Conservation (phyloP, 352 stramenopile genomes). For the Pythium oligandrum region DNA sequence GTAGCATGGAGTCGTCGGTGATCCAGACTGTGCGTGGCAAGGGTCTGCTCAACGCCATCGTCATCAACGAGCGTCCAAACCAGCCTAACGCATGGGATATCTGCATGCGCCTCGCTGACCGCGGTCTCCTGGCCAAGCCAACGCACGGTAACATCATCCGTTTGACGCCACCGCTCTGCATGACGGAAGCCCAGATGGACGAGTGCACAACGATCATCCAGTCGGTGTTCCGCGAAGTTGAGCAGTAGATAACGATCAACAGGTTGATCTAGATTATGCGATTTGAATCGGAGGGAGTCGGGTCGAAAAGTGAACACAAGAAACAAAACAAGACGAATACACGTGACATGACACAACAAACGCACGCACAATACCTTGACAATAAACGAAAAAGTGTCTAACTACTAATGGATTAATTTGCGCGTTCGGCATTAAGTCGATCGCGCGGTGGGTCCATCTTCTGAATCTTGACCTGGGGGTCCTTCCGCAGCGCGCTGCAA, state of each 20-base stretch:
- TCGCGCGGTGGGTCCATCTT: conserved; percentile 85
- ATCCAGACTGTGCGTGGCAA: conserved; percentile 89
- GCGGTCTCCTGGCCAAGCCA: conserved; percentile 97
- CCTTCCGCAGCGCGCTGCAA: conserved; percentile 56
- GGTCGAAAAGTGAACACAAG: too few species aligned
- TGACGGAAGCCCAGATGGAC: conserved; percentile 92
- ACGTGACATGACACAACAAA: too few species aligned
- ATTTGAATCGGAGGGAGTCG: too few species aligned
- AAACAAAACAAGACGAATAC: too few species aligned
- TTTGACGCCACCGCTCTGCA: conserved; percentile 94
- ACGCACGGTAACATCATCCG: conserved; percentile 99
- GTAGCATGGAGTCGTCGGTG: conserved; percentile 54
- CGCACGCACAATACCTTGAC: too few species aligned
- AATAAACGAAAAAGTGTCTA: too few species aligned
- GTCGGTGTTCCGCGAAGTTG: conserved; percentile 56
- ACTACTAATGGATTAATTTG: background rate
- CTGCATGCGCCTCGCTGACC: conserved; percentile 94
- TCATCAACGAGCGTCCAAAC: conserved; percentile 91
- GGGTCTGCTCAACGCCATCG: conserved; percentile 97
- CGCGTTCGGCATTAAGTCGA: conserved; percentile 50
- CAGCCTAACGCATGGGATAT: conserved; percentile 92
- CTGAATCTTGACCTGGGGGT: conserved; percentile 83
- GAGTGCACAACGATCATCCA: conserved; percentile 88
- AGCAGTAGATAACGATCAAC: conserved; percentile 30
- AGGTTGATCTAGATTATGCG: too few species aligned